A percentile compares a stretch with the other conserved stretches of the same genome.
These are phyloP conservation scores for Zymoseptoria crescenta DNA, from an alignment of 2,329 filamentous ascomycete genomes.

Conservation along the genomic window DNA sequence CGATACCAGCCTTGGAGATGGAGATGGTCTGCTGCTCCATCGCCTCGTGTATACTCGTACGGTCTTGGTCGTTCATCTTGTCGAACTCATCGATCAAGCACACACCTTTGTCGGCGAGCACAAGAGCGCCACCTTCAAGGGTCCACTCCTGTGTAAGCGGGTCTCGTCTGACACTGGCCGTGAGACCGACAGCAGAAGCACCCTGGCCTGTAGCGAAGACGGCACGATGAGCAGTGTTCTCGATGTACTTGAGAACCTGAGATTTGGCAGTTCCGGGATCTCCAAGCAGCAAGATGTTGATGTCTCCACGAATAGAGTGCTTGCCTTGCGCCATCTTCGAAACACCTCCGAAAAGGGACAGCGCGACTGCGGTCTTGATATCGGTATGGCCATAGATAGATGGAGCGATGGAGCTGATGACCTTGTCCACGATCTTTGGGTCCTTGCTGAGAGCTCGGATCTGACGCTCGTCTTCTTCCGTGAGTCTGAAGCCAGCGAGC, in stretches of 20 bases:
- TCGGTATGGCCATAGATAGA: constrained; percentile 96
- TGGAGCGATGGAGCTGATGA: constrained; percentile 86
- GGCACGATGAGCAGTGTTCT: constrained; percentile 92
- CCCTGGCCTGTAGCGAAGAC: constrained; percentile 98
- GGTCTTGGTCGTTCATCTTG: constrained; percentile 99
- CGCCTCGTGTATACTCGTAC: constrained; percentile 96
- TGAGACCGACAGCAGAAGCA: constrained; percentile 93
- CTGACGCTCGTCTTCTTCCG: constrained; percentile 85
- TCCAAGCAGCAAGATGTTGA: constrained; percentile 92
- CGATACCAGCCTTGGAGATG: constrained; percentile 96
- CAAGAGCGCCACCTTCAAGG: constrained; percentile 86
- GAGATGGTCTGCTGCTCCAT: constrained; percentile 99
- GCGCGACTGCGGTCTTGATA: constrained; percentile 91
- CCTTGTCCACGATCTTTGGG: constrained; percentile 84
- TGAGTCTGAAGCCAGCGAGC: constrained; percentile 90
- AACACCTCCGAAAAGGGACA: constrained; percentile 91
- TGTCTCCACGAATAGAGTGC: constrained; percentile 89
- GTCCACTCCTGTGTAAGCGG: constrained; percentile 97
- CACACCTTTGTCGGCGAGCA: constrained; percentile 88
- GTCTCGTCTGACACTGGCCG: constrained; percentile 89
- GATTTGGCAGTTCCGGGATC: constrained; percentile 98
- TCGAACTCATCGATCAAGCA: constrained; percentile 98
- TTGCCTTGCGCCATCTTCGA: constrained; percentile 83
- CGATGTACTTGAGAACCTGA: constrained; percentile 92
- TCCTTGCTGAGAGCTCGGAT: constrained; percentile 86